Evolutionary conservation across 106 monocot species (phyloP), one percentile per base, ranked within the genome.

Genomic region (Platanthera guangdongensis): DNA sequence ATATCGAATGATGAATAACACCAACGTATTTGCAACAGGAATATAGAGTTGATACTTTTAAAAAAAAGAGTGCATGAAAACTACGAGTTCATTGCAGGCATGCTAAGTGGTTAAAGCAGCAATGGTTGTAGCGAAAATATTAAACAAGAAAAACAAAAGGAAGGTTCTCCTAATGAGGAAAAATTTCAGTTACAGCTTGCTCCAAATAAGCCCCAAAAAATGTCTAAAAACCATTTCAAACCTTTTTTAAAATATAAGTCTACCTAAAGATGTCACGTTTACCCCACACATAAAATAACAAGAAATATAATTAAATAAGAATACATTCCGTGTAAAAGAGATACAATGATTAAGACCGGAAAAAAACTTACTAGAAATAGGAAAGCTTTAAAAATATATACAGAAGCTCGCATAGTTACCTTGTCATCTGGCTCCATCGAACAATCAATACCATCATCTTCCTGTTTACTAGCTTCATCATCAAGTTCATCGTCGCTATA

Each of bases 401-500:
- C 3, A 39, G 39, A 39, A 39, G 39, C 3, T 39, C 39, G 39
- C 13, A 22, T 16, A 46, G 51, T 72, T 72, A 72, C 72, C 72
- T 68, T 14, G 60, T 19, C 60, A n/a, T 48, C 72, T 50, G 9
- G 22, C n/a, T 60, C 76, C 47, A 75, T 25, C 57, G 78, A 76
- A 59, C 80, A 69, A 78, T 54, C 87, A 6, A 7, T 15, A 45
- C 59, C 86, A 30, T 76, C 82, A 78, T 39, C 81, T 79, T 78
- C 84, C 55, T 78, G 54, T 64, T 85, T 77, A 72, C 54, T 83
- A 22, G 59, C 78, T 59, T 82, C 88, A 5, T 90, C 92, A 73
- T 86, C 84, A 50, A 78, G 52, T 77, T 94, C 99, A 84, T 94
- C 92, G 86, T 99, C 99, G 82, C 94, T 99, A 77, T 99, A 99